Evolutionary conservation across 371 early-diverging fungal species (phyloP).

Genomic region (Syncephalastrum contaminatum): DNA sequence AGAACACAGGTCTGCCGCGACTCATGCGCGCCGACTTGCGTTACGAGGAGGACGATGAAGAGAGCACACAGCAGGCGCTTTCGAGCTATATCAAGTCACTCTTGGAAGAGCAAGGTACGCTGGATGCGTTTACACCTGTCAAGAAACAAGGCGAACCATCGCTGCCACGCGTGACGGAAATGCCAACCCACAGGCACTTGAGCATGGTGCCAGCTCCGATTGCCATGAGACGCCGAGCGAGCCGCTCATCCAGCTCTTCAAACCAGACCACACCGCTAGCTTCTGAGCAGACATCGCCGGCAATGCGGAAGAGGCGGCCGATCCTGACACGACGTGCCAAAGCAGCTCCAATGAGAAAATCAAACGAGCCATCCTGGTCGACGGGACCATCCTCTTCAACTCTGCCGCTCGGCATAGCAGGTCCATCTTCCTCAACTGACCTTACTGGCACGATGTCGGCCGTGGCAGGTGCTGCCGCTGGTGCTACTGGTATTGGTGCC

Average conservation of each 20-base stretch:
- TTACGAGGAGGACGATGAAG: slow-evolving; percentile 15
- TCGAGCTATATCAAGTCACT: slow-evolving; percentile 28
- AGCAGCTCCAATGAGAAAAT: too few relatives aligned
- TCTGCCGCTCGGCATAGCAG: too few relatives aligned
- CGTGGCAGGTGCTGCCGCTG: too few relatives aligned
- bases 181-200: slow-evolving; percentile 41
- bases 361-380: too few relatives aligned
- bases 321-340: too few relatives aligned
- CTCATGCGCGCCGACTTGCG: slow-evolving; percentile 46
- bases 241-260: slow-evolving; percentile 4
- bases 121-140: slow-evolving; percentile 45
- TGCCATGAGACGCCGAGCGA: slow-evolving; percentile 11
- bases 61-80: slow-evolving; percentile 15
- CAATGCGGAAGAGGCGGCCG: too few relatives aligned
- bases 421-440: too few relatives aligned
- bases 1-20: slow-evolving; percentile 39
- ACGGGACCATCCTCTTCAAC: too few relatives aligned
- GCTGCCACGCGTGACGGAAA: slow-evolving; percentile 27
- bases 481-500: too few relatives aligned
- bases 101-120: slow-evolving; percentile 38
- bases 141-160: slow-evolving; percentile 6
- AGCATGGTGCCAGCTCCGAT: slow-evolving; percentile 36
- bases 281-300: too few relatives aligned
- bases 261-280: too few relatives aligned
- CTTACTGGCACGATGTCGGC: too few relatives aligned